phyloP scores from a whole-genome alignment of 768 basidiomycete species.

The Coprinopsis cinerea region DNA sequence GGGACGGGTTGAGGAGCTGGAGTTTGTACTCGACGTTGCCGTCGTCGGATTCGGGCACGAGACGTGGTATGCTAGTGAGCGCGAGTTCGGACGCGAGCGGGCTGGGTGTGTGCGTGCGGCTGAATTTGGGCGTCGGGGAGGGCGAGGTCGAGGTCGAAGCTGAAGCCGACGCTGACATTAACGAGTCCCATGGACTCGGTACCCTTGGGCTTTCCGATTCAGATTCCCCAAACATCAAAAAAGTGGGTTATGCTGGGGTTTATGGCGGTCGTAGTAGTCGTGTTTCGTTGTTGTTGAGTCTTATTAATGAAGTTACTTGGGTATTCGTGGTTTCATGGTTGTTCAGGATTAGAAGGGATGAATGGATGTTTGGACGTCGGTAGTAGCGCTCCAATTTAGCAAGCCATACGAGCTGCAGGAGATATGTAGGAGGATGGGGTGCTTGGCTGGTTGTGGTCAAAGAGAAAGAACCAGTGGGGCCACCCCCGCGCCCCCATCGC shows the following conservation, averaged over 20 bases:
- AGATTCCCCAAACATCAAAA: slow-evolving; percentile 75
- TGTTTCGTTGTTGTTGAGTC: not conserved
- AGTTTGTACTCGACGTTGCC: slow-evolving; percentile 96
- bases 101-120: slow-evolving; percentile 25
- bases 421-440: not conserved
- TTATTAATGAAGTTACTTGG: slow-evolving; percentile 4
- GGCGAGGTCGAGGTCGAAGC: too few relatives aligned
- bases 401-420: not conserved
- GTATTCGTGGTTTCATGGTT: slow-evolving; percentile 29
- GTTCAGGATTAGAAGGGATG: not conserved
- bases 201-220: slow-evolving; percentile 76
- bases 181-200: slow-evolving; percentile 77
- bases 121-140: slow-evolving; percentile 36
- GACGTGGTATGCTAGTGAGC: slow-evolving; percentile 51
- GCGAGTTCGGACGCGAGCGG: slow-evolving; percentile 24
- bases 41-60: slow-evolving; percentile 75
- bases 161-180: slow-evolving; percentile 58
- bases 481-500: not conserved
- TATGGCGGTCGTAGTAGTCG: not conserved
- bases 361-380: not conserved
- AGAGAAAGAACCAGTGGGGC: not conserved
- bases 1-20: slow-evolving; percentile 74
- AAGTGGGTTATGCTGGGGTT: too few relatives aligned
- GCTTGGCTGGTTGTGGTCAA: not conserved
- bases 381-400: not conserved